Evolutionary conservation across 2,329 filamentous ascomycete species (phyloP), one percentile per base, ranked within the genome.

Genomic region (Cadophora sp.): DNA sequence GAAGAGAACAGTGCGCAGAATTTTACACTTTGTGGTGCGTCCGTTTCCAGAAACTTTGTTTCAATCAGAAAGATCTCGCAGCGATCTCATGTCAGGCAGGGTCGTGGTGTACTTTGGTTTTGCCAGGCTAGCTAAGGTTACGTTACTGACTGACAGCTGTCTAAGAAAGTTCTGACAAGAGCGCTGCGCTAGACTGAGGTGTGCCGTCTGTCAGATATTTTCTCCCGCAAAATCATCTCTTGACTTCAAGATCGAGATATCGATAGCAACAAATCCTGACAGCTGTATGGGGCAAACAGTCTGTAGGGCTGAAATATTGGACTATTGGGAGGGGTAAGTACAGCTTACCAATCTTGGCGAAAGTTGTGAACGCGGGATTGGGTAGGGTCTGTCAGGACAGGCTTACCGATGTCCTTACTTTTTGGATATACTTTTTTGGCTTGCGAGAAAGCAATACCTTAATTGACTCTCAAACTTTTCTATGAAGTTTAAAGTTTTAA

Each of bases 251-350:
- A n/a, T 31, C 27, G 31, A 27, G 27, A 27, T n/a, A 5, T 55
- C 50, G 22, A 29, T 11, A 26, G 27, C 50, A 6, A 27, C 27
- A 19, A 11, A 27, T n/a, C 26, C 5, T 55, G 51, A 55, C 16
- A 31, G 27, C 51, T 31, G 24, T 27, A 14, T 31, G 26, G 14
- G 5, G 16, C 5, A 24, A 27, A n/a, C 43, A 37, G 34, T 43
- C 8, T 31, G 51, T 31, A n/a, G 3, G 51, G 26, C 51, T 29
- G 51, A 31, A n/a, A 9, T 55, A 7, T n/a, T 31, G 51, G n/a
- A 55, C 51, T 55, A 55, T 55, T 55, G 51, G 14, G 27, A 55
- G 26, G 51, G 51, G 51, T 31, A 55, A 29, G 48, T 26, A n/a
- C 1, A 19, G 51, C 3, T 2, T 31, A 31, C 51, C 51, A 31